These are phyloP conservation scores for Akebia trifoliata DNA, from an alignment of 164 flowering plant species.

Conservation along the genomic window DNA sequence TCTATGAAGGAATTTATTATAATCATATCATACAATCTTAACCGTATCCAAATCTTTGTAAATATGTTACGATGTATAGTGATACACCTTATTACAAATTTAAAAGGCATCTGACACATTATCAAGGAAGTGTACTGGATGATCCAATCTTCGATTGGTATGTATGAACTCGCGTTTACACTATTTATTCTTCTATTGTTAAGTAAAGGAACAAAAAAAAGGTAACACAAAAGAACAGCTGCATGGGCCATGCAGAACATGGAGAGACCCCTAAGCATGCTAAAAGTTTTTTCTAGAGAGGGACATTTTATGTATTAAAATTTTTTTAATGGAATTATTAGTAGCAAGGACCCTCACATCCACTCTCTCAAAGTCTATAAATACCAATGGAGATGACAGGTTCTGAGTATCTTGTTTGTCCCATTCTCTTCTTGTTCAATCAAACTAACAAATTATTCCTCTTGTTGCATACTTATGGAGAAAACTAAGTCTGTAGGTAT, in stretches of 20 bases:
- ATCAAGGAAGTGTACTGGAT: no score
- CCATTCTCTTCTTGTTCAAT: background rate
- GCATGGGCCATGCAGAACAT: background rate
- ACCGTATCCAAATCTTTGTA: no score
- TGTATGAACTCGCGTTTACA: no score
- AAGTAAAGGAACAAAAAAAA: background rate
- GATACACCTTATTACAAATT: no score
- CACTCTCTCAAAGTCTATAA: background rate
- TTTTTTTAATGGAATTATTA: background rate
- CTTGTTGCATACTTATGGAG: background rate
- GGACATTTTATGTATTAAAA: no score
- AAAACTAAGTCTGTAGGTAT: background rate
- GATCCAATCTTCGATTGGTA: no score
- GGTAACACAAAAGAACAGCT: background rate
- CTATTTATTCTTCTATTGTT: background rate
- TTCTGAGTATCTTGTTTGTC: background rate
- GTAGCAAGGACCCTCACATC: background rate
- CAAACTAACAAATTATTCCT: background rate
- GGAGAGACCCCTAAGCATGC: background rate
- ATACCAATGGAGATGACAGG: background rate
- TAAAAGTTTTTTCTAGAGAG: no score
- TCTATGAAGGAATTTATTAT: no score
- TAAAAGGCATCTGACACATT: no score
- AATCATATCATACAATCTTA: no score
- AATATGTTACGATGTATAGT: no score